A percentile compares a stretch with the other conserved stretches of the same genome.
Conservation (phyloP, 2,329 filamentous ascomycete genomes). For the Aspergillus sp. region DNA sequence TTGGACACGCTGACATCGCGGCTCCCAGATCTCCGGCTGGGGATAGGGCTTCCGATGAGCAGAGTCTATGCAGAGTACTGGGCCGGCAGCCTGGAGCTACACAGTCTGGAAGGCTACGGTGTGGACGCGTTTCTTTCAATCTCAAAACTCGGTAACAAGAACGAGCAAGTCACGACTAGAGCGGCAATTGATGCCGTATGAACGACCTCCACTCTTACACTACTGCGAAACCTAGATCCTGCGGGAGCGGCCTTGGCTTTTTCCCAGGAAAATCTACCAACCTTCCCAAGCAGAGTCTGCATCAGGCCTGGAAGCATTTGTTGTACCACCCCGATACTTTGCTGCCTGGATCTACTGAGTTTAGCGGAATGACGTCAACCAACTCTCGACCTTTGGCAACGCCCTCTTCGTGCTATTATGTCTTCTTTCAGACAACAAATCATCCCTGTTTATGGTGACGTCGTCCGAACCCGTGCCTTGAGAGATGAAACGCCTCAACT, state of each 20-base stretch:
- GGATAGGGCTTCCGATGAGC: slow-evolving; percentile 92
- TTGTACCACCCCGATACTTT: not conserved
- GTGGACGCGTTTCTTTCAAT: slow-evolving; percentile 96
- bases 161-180: slow-evolving; percentile 83
- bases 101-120: slow-evolving; percentile 93
- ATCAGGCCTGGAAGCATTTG: not conserved
- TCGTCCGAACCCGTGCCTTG: slow-evolving; percentile 19
- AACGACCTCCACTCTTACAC: not conserved
- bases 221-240: not conserved
- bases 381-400: not conserved
- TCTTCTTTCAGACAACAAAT: not conserved
- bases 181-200: slow-evolving; percentile 78
- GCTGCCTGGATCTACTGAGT: not conserved
- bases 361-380: slow-evolving; percentile 27
- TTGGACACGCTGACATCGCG: slow-evolving; percentile 79
- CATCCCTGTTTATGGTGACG: slow-evolving; percentile 22
- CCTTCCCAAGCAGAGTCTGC: not conserved
- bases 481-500: slow-evolving; percentile 31
- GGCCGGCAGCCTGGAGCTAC: slow-evolving; percentile 88
- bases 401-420: not conserved
- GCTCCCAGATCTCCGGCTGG: slow-evolving; percentile 83
- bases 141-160: slow-evolving; percentile 95
- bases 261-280: not conserved
- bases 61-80: slow-evolving; percentile 97
- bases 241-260: not conserved